Evolutionary conservation across 192 early-diverging fungal genomes (phyloP).

Genomic region (Jimgerdemannia lactiflua): DNA sequence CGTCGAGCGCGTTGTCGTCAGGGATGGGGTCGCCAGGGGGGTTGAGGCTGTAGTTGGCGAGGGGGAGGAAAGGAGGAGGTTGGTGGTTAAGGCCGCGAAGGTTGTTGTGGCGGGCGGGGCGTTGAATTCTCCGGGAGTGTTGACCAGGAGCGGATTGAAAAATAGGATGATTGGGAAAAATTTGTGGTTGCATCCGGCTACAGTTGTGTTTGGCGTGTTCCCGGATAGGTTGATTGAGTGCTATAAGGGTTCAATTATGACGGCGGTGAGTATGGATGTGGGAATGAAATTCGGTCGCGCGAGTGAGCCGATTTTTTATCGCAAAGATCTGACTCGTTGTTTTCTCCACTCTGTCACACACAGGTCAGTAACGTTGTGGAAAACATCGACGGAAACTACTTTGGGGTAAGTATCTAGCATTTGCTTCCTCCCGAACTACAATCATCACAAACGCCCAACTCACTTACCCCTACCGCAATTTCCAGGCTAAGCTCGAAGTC

Average conservation of each 20-base stretch:
- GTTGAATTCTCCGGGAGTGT: slow-evolving; percentile 61
- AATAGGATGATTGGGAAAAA: slow-evolving; percentile 70
- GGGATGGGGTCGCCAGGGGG: slow-evolving; percentile 53
- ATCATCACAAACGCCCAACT: slow-evolving; percentile 44
- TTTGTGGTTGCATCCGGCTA: slow-evolving; percentile 61
- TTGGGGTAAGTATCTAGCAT: slow-evolving; percentile 67
- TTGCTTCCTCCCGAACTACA: slow-evolving; percentile 47
- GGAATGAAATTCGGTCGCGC: too few species aligned
- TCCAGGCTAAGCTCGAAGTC: slow-evolving; percentile 56
- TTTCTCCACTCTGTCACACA: neutral
- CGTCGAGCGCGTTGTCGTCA: slow-evolving; percentile 53
- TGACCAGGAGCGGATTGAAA: slow-evolving; percentile 62
- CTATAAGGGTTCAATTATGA: slow-evolving; percentile 65
- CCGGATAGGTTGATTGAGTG: slow-evolving; percentile 41
- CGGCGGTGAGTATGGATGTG: slow-evolving; percentile 44
- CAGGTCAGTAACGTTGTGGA: slow-evolving; percentile 43
- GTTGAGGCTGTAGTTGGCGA: slow-evolving; percentile 40
- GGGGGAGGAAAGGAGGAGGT: slow-evolving; percentile 19
- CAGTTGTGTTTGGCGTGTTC: slow-evolving; percentile 63
- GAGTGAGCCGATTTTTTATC: neutral
- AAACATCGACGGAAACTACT: slow-evolving; percentile 57
- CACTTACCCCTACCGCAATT: slow-evolving; percentile 32
- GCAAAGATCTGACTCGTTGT: neutral
- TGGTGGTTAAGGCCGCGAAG: slow-evolving; percentile 46
- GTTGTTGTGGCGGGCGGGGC: slow-evolving; percentile 65